Evolutionary conservation across 2,329 filamentous ascomycete species (phyloP), one percentile per base, ranked within the genome.

Genomic region (Colletotrichum falcatum): DNA sequence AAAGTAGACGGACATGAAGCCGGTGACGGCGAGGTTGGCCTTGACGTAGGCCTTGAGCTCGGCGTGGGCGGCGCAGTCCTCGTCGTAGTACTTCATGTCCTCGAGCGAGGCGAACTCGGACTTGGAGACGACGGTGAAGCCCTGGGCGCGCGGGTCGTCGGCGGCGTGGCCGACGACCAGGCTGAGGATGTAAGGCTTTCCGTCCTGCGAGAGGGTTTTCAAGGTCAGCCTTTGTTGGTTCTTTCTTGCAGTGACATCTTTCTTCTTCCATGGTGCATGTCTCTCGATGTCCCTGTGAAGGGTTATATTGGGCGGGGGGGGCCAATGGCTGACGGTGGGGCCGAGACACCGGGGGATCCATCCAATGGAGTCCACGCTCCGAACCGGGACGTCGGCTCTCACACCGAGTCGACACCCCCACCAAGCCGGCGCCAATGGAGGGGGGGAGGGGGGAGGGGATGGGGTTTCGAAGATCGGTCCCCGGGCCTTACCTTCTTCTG

Each of bases 51-150:
- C 75, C 78, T 84, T 85, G 69, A 86, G 79, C 30, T 72, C 77
- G 66, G 76, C 74, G 73, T 87, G 85, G 2, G 83, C 83, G n/a
- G 75, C 69, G 74, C 84, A 86, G 64, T 77, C 83, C 12, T 83
- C 82, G 77, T 93, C 91, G 78, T 92, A 94, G 81, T 87, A 94
- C 74, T 88, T 84, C 87, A 93, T 89, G 78, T 93, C 91, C 16
- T 90, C 90, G 65, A 89, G 75, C 70, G 81, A 90, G 55, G 86
- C 85, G 76, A 94, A 94, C 56, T 88, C 86, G 49, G 87, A 89
- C 78, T 89, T 87, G 59, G 87, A 87, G 20, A 88, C 84, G 63
- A 93, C 76, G 9, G 89, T 93, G 82, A 86, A 93, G 53, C 91
- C 91, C 78, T 91, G 87, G 74, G 84, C 85, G 37, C 90, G 88